Evolutionary conservation across 2,329 filamentous ascomycete species (phyloP), one percentile per base, ranked within the genome.

Genomic region (Pyrenochaeta sp.): DNA sequence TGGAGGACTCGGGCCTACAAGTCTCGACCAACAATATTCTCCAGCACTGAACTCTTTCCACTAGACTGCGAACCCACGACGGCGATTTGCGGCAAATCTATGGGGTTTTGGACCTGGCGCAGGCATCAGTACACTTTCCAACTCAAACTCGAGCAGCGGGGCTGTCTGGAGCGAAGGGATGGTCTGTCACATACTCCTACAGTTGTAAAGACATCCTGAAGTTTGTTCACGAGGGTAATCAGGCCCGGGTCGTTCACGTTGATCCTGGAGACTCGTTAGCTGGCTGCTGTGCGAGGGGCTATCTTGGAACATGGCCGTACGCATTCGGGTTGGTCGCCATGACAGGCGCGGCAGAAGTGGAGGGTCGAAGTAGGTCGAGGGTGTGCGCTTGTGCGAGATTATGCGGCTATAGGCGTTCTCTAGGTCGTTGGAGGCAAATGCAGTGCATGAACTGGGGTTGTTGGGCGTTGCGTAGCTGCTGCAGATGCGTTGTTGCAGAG

Each of bases 11-110:
- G n/a, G n/a, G n/a, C n/a, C n/a, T n/a, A 97, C 93, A 99, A 99
- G 77, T 99, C 94, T 80, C 94, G 85, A 47, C 94, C 94, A 44
- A 99, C 94, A 67, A 99, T 99, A 70, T 99, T 99, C 76, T 99
- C 94, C 67, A 99, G 77, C 61, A 99, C 94, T 13, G 94, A 99
- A 81, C 91, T 96, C 86, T 99, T 99, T 77, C 94, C 94, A 74
- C 93, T 96, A 14, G 94, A 99, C 79, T 99, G 94, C 74, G 92
- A 96, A 68, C 94, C 94, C 44, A 99, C 94, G 60, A 99, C 94
- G 61, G 88, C 93, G 72, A 99, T 99, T 79, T 99, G 94, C 41
- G 94, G 94, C 55, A 99, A 78, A 79, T 99, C 94, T 81, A 99
- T 99, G 52, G 94, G 94, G 76, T 99, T 99, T 83, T 96, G 94